Evolutionary conservation across 495 filamentous ascomycete genomes (phyloP).

Genomic region (Lichina pygmaea): DNA sequence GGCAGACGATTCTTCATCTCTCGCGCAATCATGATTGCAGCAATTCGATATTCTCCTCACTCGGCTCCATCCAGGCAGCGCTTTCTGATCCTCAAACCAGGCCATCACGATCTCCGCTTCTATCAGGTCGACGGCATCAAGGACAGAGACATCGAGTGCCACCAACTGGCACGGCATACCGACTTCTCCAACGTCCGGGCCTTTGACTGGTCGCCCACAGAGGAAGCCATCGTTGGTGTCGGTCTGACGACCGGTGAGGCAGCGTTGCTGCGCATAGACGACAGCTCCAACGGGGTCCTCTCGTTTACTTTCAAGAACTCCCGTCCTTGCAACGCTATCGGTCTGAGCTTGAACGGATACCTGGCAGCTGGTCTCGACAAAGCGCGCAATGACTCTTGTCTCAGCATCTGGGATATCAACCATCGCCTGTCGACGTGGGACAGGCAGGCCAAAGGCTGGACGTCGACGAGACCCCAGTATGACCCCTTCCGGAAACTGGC

Average conservation of each 20-base stretch:
- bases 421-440: slow-evolving; percentile 28
- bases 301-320: slow-evolving; percentile 65
- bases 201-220: slow-evolving; percentile 79
- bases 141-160: slow-evolving; percentile 30
- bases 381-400: slow-evolving; percentile 72
- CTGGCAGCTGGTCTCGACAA: slow-evolving; percentile 75
- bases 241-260: slow-evolving; percentile 68
- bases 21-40: slow-evolving; percentile 26
- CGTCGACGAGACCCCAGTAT: slow-evolving; percentile 14
- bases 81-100: slow-evolving; percentile 69
- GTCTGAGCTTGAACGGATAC: slow-evolving; percentile 53
- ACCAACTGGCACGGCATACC: slow-evolving; percentile 40
- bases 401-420: slow-evolving; percentile 84
- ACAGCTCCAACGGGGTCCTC: slow-evolving; percentile 29
- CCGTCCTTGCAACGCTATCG: slow-evolving; percentile 71
- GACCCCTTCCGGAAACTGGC: slow-evolving; percentile 50
- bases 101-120: slow-evolving; percentile 50
- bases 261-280: slow-evolving; percentile 50
- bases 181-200: slow-evolving; percentile 70
- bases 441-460: slow-evolving; percentile 4
- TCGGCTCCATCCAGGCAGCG: slow-evolving; percentile 29
- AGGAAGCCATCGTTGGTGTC: slow-evolving; percentile 55
- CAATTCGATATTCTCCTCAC: slow-evolving; percentile 75
- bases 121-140: slow-evolving; percentile 42
- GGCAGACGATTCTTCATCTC: no score